Evolutionary conservation across 225 moss, liverwort and hornwort species (phyloP).

Genomic region (Pseudisothecium myosuroides): DNA sequence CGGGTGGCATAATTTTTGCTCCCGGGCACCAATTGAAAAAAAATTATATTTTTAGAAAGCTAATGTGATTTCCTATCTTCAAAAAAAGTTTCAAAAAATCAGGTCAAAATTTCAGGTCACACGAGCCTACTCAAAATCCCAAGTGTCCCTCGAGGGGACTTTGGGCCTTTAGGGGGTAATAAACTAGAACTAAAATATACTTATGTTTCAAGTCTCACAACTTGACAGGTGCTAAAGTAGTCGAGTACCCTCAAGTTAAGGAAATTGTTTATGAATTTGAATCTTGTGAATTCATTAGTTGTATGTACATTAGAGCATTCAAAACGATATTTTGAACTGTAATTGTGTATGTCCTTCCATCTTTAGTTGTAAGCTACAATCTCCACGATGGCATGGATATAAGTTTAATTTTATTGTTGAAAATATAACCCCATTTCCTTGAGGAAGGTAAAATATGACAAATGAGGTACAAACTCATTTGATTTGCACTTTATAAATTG

Average conservation of each 20-base stretch:
- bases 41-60: no score
- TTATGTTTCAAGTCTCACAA: neutral
- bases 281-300: neutral
- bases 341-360: neutral
- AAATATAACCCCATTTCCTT: accelerated
- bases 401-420: neutral
- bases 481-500: neutral
- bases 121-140: no score
- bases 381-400: neutral
- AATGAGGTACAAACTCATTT: neutral
- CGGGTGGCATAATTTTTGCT: no score
- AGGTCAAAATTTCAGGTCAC: no score
- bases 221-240: neutral
- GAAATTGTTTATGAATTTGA: neutral
- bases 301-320: neutral
- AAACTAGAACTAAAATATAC: neutral
- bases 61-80: no score
- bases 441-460: neutral
- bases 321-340: neutral
- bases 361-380: neutral
- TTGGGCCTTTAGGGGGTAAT: no score
- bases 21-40: no score
- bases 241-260: neutral
- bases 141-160: no score
- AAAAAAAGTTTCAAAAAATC: no score